Evolutionary conservation across 768 basidiomycete genomes (phyloP).

Genomic region (Lactarius deliciosus): DNA sequence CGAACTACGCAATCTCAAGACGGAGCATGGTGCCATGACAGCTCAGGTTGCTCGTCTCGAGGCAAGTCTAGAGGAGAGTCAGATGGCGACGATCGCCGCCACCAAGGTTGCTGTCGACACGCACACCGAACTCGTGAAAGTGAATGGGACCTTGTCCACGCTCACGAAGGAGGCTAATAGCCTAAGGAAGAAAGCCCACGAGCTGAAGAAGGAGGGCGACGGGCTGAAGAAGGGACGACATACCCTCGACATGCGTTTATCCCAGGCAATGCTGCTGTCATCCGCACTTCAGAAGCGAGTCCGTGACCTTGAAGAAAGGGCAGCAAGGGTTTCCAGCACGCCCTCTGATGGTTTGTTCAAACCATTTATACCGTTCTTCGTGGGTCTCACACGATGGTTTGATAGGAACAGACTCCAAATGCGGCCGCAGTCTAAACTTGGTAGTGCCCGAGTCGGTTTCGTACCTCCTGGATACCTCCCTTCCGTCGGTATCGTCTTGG

Average conservation of each 20-base stretch:
- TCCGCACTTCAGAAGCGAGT: background rate
- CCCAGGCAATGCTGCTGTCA: background rate
- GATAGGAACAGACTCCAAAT: background rate
- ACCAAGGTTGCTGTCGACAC: background rate
- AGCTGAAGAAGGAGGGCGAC: background rate
- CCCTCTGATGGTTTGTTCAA: constrained; percentile 5
- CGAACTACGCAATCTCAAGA: constrained; percentile 1
- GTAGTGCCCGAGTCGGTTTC: constrained; percentile 1
- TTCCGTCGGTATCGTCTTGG: constrained; percentile 3
- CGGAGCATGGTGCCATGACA: background rate
- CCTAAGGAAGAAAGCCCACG: background rate
- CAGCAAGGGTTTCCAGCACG: background rate
- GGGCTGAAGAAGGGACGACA: background rate
- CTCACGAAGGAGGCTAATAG: background rate
- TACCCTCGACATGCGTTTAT: constrained; percentile 4
- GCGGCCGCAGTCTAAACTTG: background rate
- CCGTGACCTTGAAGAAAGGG: background rate
- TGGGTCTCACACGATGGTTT: background rate
- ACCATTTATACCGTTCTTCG: background rate
- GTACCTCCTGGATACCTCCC: background rate
- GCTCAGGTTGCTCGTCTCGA: constrained; percentile 8
- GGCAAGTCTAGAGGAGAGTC: background rate
- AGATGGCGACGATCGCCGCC: background rate
- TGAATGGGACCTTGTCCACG: background rate
- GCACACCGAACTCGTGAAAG: background rate